Conservation (phyloP, 140 eudicot genomes). For the Ambrosia hybrid region DNA sequence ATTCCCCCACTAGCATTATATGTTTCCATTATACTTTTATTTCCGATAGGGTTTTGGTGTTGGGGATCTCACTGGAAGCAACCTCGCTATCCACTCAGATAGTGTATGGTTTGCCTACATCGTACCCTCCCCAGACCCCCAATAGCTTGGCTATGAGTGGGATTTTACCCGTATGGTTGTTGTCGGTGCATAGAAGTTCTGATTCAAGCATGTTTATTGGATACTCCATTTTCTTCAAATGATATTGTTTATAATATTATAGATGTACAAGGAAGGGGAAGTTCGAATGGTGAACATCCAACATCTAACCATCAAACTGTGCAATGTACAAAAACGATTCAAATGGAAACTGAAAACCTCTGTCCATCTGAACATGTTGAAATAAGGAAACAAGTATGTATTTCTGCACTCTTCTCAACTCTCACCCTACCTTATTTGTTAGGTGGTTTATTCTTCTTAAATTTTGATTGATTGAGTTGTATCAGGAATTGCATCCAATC, state of each 20-base stretch:
- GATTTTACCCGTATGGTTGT: no score
- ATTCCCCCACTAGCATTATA: no score
- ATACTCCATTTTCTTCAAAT: slow-evolving; percentile 8
- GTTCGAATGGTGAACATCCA: slow-evolving; percentile 27
- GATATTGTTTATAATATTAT: slow-evolving; percentile 18
- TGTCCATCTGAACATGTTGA: slow-evolving; percentile 35
- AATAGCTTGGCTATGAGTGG: no score
- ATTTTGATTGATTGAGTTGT: slow-evolving; percentile 26
- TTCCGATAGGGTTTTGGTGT: no score
- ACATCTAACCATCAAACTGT: slow-evolving; percentile 35
- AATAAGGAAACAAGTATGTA: slow-evolving; percentile 53
- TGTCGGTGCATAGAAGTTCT: slow-evolving; percentile 1
- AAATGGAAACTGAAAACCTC: slow-evolving; percentile 32
- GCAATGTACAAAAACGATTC: slow-evolving; percentile 35
- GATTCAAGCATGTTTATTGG: slow-evolving; percentile 16
- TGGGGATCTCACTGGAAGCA: no score
- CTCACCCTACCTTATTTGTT: slow-evolving; percentile 13
- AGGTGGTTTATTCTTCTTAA: slow-evolving; percentile 2
- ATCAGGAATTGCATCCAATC: slow-evolving; percentile 55
- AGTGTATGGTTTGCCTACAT: no score
- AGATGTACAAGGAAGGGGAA: slow-evolving; percentile 39
- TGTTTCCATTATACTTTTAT: no score
- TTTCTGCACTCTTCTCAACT: slow-evolving; percentile 30
- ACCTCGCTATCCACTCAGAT: no score
- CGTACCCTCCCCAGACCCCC: no score